Conservation (phyloP, 2,329 filamentous ascomycete genomes). For the Tolypocladium capitatum region DNA sequence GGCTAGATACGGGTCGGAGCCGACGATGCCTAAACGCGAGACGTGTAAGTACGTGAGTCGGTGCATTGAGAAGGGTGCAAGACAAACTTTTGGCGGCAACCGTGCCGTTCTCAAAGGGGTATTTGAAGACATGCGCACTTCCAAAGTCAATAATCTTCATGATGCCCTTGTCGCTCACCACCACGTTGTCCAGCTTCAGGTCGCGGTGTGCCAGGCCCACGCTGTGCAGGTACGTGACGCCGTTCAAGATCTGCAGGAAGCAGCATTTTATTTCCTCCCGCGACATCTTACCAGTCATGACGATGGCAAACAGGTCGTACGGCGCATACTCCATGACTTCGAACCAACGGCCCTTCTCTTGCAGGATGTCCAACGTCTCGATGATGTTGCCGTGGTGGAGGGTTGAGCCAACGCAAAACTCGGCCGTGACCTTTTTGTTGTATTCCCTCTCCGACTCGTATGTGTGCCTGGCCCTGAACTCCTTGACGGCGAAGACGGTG, state of each 20-base stretch:
- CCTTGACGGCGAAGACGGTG: constrained; percentile 93
- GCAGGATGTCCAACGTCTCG: constrained; percentile 90
- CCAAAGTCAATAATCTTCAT: constrained; percentile 99
- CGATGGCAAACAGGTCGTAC: constrained; percentile 89
- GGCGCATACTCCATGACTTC: constrained; percentile 99
- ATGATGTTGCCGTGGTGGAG: constrained; percentile 97
- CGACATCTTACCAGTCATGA: constrained; percentile 97
- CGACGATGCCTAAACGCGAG: constrained; percentile 41
- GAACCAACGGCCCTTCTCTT: constrained; percentile 89
- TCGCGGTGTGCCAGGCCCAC: constrained; percentile 93
- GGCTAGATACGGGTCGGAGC: constrained; percentile 89
- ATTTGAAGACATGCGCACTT: constrained; percentile 91
- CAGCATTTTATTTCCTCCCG: constrained; percentile 82
- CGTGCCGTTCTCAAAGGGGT: constrained; percentile 75
- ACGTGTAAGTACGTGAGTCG: neutral
- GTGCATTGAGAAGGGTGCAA: neutral
- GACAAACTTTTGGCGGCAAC: constrained; percentile 23
- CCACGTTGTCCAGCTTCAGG: constrained; percentile 93
- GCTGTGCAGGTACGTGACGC: constrained; percentile 86
- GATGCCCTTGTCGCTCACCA: constrained; percentile 89
- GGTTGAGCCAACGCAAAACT: constrained; percentile 96
- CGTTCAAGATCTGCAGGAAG: constrained; percentile 88
- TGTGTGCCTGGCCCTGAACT: constrained; percentile 81
- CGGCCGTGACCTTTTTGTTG: constrained; percentile 93
- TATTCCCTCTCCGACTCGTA: constrained; percentile 95